A percentile compares a stretch with the other conserved stretches of the same genome.
Evolutionary conservation across 106 monocot species (phyloP).

Genomic region (Acorus calamus): DNA sequence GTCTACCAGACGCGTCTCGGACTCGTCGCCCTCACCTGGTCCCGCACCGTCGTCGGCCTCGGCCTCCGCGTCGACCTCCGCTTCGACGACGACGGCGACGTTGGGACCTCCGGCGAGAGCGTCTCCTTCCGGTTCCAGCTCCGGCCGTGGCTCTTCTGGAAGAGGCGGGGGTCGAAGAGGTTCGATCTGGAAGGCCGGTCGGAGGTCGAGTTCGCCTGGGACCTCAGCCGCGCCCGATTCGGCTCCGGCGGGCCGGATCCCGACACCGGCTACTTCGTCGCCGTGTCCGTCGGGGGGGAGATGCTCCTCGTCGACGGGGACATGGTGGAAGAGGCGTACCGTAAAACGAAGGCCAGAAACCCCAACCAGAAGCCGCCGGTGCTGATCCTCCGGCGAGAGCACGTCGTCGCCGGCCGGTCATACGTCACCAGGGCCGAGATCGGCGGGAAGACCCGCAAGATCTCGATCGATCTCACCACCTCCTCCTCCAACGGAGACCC

Average conservation of each 20-base stretch:
- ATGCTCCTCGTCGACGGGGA: slow-evolving; percentile 61
- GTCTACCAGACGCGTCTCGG: slow-evolving; percentile 71
- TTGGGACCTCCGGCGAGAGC: slow-evolving; percentile 2
- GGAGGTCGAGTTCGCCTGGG: slow-evolving; percentile 55
- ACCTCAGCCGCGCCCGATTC: slow-evolving; percentile 54
- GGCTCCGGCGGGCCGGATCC: slow-evolving; percentile 46
- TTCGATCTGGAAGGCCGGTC: slow-evolving; percentile 20
- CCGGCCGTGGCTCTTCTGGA: slow-evolving; percentile 72
- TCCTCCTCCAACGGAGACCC: slow-evolving; percentile 12
- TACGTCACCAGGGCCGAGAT: slow-evolving; percentile 40
- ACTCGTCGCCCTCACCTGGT: slow-evolving; percentile 59
- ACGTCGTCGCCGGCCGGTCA: slow-evolving; percentile 26
- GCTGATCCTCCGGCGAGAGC: slow-evolving; percentile 58
- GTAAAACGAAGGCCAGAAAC: slow-evolving; percentile 13
- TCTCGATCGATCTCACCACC: slow-evolving; percentile 40
- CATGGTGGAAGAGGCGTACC: slow-evolving; percentile 24
- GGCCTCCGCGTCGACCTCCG: slow-evolving; percentile 45
- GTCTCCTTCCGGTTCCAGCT: slow-evolving; percentile 31
- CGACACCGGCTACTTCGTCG: slow-evolving; percentile 37
- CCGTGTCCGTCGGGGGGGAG: slow-evolving; percentile 48
- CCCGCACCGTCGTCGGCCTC: slow-evolving; percentile 57
- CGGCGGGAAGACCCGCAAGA: slow-evolving; percentile 38
- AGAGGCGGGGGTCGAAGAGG: slow-evolving; percentile 39
- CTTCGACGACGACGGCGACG: slow-evolving; percentile 9
- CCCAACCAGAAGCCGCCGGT: not conserved